Evolutionary conservation across 805 yeast species (phyloP).

Genomic region (Yarrowia osloensis): DNA sequence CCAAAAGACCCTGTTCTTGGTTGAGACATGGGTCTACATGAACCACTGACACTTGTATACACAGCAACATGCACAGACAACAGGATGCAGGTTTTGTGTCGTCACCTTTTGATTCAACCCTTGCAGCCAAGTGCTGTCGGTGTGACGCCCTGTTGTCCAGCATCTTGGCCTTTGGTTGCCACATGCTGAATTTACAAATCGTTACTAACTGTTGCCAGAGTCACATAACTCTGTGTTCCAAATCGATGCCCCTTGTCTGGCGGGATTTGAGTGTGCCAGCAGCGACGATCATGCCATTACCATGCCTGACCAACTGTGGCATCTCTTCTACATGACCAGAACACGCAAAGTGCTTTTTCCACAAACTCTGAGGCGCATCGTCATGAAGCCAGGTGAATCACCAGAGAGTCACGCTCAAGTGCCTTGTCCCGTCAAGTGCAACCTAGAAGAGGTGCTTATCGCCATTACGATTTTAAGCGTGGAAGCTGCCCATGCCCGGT

Average conservation of each 20-base stretch:
- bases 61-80: slow-evolving; percentile 4
- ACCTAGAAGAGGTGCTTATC: slow-evolving; percentile 14
- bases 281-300: slow-evolving; percentile 5
- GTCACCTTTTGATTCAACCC: slow-evolving; percentile 5
- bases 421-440: neutral
- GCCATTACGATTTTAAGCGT: neutral
- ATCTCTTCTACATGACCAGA: neutral
- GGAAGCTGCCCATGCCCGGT: neutral
- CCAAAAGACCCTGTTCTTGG: slow-evolving; percentile 2
- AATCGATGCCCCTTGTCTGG: neutral
- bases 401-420: slow-evolving; percentile 8
- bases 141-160: neutral
- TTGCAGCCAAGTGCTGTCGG: neutral
- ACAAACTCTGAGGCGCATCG: neutral
- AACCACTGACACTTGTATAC: neutral
- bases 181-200: neutral
- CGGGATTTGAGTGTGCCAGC: neutral
- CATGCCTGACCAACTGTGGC: neutral
- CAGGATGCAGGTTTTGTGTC: neutral
- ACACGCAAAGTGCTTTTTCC: neutral
- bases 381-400: neutral
- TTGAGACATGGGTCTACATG: neutral
- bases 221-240: neutral
- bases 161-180: too few relatives aligned
- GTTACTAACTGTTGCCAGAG: neutral